These are phyloP conservation scores for Phytophthora aleatoria DNA, from an alignment of 352 stramenopile species.

Conservation along the genomic window DNA sequence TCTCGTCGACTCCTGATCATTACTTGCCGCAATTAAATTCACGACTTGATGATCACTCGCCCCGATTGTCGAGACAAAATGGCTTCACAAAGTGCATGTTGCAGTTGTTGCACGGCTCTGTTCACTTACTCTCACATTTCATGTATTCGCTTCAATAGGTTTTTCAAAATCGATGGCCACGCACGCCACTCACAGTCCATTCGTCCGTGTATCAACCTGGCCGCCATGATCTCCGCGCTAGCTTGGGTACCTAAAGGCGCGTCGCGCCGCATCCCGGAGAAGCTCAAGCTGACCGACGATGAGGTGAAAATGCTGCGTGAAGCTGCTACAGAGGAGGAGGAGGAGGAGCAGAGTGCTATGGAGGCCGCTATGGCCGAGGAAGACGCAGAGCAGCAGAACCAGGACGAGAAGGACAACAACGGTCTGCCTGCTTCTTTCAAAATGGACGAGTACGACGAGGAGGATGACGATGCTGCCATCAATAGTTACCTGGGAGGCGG, in stretches of 20 bases:
- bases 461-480: constrained; percentile 83
- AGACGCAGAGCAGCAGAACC: constrained; percentile 35
- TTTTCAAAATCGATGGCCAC: constrained; percentile 24
- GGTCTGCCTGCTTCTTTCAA: constrained; percentile 74
- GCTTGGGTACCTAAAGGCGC: constrained; percentile 44
- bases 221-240: constrained; percentile 39
- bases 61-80: not conserved
- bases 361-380: constrained; percentile 57
- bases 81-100: constrained; percentile 3
- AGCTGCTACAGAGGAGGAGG: constrained; percentile 72
- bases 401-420: constrained; percentile 45
- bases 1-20: not conserved
- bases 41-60: too few relatives aligned
- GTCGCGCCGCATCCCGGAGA: constrained; percentile 72
- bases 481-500: constrained; percentile 72
- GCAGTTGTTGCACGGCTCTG: constrained; percentile 10
- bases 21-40: not conserved
- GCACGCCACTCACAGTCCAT: constrained; percentile 17
- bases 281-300: constrained; percentile 84
- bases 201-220: constrained; percentile 4
- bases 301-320: constrained; percentile 86
- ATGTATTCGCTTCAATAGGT: constrained; percentile 6
- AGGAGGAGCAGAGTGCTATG: constrained; percentile 62
- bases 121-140: not conserved
- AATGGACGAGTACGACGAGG: constrained; percentile 91